Conservation (phyloP, 306 rosid species). For the Quercus wislizeni region DNA sequence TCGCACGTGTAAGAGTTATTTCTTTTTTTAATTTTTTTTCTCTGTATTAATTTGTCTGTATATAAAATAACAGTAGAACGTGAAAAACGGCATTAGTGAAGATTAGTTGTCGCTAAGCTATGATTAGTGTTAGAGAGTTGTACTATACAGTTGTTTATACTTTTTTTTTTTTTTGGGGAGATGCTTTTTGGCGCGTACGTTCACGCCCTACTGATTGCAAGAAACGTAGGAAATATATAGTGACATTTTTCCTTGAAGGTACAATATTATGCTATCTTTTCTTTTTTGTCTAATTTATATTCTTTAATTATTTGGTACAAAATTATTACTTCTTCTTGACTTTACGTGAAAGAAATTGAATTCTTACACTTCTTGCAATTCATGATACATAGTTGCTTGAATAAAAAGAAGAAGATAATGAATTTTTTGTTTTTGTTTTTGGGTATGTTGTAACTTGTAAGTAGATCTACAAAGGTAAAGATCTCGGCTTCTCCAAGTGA, state of each 20-base stretch:
- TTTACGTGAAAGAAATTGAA: neutral
- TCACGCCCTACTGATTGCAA: neutral
- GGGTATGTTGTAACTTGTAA: neutral
- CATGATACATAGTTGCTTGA: neutral
- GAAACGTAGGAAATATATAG: neutral
- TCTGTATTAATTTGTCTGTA: slow-evolving; percentile 20
- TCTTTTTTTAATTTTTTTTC: neutral
- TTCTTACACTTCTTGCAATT: neutral
- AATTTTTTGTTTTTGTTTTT: no score
- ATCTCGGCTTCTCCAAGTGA: neutral
- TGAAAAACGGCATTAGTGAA: slow-evolving; percentile 22
- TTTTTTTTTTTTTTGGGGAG: neutral
- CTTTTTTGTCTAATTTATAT: neutral
- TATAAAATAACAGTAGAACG: slow-evolving; percentile 39
- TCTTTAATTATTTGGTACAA: no score
- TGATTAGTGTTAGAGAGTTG: slow-evolving; percentile 11
- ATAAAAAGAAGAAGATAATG: neutral
- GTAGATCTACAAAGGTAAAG: neutral
- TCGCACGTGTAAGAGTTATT: slow-evolving; percentile 30
- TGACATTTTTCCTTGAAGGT: neutral
- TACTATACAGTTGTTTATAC: slow-evolving; percentile 24
- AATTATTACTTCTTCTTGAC: no score
- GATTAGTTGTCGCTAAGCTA: slow-evolving; percentile 3
- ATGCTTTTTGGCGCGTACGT: slow-evolving; percentile 7
- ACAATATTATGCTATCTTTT: neutral